Evolutionary conservation across 257 asterid genomes (phyloP).

Genomic region (Rauvolfia tetraphylla): DNA sequence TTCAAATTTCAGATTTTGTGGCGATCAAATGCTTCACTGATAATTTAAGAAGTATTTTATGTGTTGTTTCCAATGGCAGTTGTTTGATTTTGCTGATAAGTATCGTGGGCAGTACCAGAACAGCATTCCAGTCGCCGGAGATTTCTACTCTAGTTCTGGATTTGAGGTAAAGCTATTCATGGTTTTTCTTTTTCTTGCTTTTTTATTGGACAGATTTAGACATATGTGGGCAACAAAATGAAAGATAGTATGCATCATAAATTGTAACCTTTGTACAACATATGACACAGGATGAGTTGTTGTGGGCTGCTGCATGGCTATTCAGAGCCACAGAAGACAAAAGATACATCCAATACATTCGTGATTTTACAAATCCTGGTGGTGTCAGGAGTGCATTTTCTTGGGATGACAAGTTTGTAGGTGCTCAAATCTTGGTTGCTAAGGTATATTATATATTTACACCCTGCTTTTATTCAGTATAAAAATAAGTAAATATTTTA

Average conservation of each 20-base stretch:
- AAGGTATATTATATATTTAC: constrained; percentile 30
- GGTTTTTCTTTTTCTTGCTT: not conserved
- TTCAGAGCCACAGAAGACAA: constrained; percentile 36
- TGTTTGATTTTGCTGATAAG: constrained; percentile 53
- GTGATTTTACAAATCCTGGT: constrained; percentile 27
- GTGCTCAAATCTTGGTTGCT: constrained; percentile 53
- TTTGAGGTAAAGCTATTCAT: constrained; percentile 35
- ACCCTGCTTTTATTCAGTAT: too few relatives aligned
- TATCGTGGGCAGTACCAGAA: constrained; percentile 39
- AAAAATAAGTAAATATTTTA: too few relatives aligned
- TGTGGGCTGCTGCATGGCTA: constrained; percentile 75
- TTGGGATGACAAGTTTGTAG: constrained; percentile 68
- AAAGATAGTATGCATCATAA: not conserved
- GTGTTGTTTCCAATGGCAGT: constrained; percentile 30
- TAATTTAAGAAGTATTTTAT: too few relatives aligned
- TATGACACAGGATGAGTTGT: constrained; percentile 48
- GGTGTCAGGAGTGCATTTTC: constrained; percentile 45
- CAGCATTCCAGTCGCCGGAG: constrained; percentile 45
- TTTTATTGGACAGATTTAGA: not conserved
- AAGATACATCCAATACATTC: constrained; percentile 25
- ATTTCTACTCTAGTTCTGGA: constrained; percentile 48
- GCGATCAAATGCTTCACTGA: too few relatives aligned
- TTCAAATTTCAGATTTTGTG: not conserved
- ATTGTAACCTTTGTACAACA: not conserved
- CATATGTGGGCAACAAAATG: not conserved